These are phyloP conservation scores for Calophaca sinica DNA, from an alignment of 306 rosid species.

Conservation along the genomic window DNA sequence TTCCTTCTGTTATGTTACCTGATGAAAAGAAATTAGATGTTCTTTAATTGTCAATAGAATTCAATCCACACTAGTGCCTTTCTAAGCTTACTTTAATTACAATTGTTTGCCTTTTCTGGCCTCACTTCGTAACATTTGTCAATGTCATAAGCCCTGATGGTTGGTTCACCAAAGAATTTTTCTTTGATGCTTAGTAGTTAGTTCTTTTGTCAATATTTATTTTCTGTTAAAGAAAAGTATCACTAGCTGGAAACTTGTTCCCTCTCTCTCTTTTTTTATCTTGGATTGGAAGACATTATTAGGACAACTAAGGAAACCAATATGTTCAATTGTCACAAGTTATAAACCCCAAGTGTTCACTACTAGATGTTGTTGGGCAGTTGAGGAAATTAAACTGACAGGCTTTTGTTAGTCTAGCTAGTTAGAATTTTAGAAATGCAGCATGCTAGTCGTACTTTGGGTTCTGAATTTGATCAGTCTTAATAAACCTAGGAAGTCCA, in stretches of 20 bases:
- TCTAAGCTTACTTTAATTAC: background rate
- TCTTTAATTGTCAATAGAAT: conserved; percentile 5
- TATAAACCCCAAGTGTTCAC: too few relatives aligned
- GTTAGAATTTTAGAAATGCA: too few relatives aligned
- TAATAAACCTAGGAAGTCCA: too few relatives aligned
- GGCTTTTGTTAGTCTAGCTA: too few relatives aligned
- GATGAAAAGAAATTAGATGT: conserved; percentile 17
- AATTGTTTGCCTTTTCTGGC: conserved; percentile 26
- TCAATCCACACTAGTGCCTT: background rate
- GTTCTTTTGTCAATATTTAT: background rate
- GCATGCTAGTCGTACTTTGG: too few relatives aligned
- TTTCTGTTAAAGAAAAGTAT: conserved; percentile 13
- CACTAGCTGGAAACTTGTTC: background rate
- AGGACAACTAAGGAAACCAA: background rate
- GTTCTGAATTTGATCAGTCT: too few relatives aligned
- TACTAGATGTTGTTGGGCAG: too few relatives aligned
- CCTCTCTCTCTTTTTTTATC: background rate
- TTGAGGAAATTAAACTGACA: too few relatives aligned
- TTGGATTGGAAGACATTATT: background rate
- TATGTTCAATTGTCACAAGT: background rate
- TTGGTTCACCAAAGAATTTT: conserved; percentile 17
- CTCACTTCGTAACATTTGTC: conserved; percentile 30
- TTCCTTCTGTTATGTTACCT: conserved; percentile 39
- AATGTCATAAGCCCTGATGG: conserved; percentile 10
- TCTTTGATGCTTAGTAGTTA: background rate